Evolutionary conservation across 176 grass and related monocot genomes (phyloP).

Genomic region (Pontederia crassipes): DNA sequence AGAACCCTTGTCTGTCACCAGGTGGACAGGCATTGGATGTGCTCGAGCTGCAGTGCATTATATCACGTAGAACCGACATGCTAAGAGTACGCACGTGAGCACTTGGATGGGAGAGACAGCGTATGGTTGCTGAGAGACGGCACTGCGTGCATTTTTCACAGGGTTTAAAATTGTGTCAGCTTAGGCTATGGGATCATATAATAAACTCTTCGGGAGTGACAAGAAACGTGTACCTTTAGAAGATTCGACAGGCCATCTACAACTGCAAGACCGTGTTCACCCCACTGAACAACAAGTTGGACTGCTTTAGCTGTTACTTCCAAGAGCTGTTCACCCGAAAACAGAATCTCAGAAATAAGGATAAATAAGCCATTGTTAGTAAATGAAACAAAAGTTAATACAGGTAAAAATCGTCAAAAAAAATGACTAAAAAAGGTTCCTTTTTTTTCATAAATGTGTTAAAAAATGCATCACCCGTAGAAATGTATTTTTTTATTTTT

Average conservation of each 20-base stretch:
- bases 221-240: slow-evolving; percentile 41
- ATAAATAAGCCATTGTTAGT: too few relatives aligned
- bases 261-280: slow-evolving; percentile 63
- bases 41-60: slow-evolving; percentile 44
- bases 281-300: slow-evolving; percentile 80
- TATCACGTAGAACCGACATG: slow-evolving; percentile 77
- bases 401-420: too few relatives aligned
- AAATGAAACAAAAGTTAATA: too few relatives aligned
- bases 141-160: slow-evolving; percentile 50
- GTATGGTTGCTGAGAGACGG: slow-evolving; percentile 79
- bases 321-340: slow-evolving; percentile 39
- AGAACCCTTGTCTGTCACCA: slow-evolving; percentile 37
- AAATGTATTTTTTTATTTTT: too few relatives aligned
- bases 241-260: slow-evolving; percentile 92
- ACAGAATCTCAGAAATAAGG: neutral
- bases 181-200: neutral
- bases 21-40: slow-evolving; percentile 34
- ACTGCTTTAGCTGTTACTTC: slow-evolving; percentile 90
- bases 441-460: too few relatives aligned
- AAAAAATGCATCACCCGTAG: too few relatives aligned
- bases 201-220: neutral
- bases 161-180: slow-evolving; percentile 2
- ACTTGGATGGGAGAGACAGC: slow-evolving; percentile 87
- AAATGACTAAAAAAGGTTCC: neutral
- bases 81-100: slow-evolving; percentile 88